phyloP scores from a whole-genome alignment of 2,329 filamentous ascomycete species.

The Fusarium sp. region DNA sequence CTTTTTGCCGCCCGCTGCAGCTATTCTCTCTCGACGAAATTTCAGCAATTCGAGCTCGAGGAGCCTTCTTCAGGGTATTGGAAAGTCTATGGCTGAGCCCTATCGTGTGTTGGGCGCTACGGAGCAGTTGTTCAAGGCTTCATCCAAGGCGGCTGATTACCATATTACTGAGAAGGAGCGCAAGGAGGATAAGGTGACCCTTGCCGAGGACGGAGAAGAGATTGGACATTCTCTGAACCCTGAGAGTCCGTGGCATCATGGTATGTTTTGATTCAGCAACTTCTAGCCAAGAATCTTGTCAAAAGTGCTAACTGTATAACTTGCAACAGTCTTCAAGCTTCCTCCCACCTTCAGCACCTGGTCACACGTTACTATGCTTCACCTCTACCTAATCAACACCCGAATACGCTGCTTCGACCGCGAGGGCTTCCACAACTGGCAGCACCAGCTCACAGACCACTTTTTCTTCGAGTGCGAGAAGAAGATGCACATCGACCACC shows the following conservation, averaged over 20 bases:
- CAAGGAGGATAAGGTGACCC: slow-evolving; percentile 74
- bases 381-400: slow-evolving; percentile 91
- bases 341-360: slow-evolving; percentile 92
- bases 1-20: slow-evolving; percentile 33
- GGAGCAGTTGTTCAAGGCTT: slow-evolving; percentile 81
- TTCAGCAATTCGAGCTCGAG: slow-evolving; percentile 53
- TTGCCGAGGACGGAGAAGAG: slow-evolving; percentile 83
- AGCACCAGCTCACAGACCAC: slow-evolving; percentile 92
- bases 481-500: slow-evolving; percentile 84
- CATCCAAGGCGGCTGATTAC: slow-evolving; percentile 79
- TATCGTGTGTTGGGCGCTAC: slow-evolving; percentile 86
- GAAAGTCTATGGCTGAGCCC: slow-evolving; percentile 52
- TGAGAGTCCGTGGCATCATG: slow-evolving; percentile 74
- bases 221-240: slow-evolving; percentile 64
- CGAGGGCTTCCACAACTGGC: slow-evolving; percentile 78
- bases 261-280: slow-evolving; percentile 59
- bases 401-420: slow-evolving; percentile 82
- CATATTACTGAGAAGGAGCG: slow-evolving; percentile 74
- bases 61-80: slow-evolving; percentile 51
- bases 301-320: slow-evolving; percentile 3
- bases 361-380: slow-evolving; percentile 95
- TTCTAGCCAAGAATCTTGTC: not conserved
- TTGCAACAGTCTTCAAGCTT: slow-evolving; percentile 74
- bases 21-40: slow-evolving; percentile 42
- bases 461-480: slow-evolving; percentile 93